Conservation (phyloP, 2,329 filamentous ascomycete species). For the Mycosphaerella arachidis region DNA sequence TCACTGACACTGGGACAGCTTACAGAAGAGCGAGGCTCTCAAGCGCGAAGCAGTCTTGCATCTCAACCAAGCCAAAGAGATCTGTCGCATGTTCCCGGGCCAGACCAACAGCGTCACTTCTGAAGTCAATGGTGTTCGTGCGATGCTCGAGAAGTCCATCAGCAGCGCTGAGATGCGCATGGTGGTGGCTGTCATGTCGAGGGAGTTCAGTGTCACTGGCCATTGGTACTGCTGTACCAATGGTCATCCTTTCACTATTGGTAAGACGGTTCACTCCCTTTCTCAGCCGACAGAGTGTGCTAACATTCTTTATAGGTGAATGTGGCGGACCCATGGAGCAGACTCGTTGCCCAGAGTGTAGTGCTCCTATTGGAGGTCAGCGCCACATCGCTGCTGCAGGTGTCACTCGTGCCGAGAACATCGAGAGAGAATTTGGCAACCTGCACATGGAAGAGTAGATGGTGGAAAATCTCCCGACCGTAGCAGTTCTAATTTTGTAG, state of each 20-base stretch:
- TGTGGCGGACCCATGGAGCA: conserved; percentile 57
- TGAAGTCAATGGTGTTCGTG: too few relatives aligned
- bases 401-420: conserved; percentile 47
- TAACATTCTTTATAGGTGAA: conserved; percentile 20
- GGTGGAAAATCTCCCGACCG: too few relatives aligned
- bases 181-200: conserved; percentile 34
- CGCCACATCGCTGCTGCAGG: conserved; percentile 50
- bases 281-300: not conserved
- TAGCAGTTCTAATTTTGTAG: too few relatives aligned
- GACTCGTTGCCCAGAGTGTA: conserved; percentile 61
- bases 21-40: too few relatives aligned
- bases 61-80: too few relatives aligned
- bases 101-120: too few relatives aligned
- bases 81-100: too few relatives aligned
- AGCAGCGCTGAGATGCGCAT: conserved; percentile 43
- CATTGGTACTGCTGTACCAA: conserved; percentile 60
- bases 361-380: conserved; percentile 52
- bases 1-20: too few relatives aligned
- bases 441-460: too few relatives aligned
- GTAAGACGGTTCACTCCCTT: conserved; percentile 20
- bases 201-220: conserved; percentile 32
- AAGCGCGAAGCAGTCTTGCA: too few relatives aligned
- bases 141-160: too few relatives aligned
- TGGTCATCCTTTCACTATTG: conserved; percentile 53
- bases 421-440: too few relatives aligned